Evolutionary conservation across 495 filamentous ascomycete species (phyloP).

Genomic region (Tuber umbilicatum): DNA sequence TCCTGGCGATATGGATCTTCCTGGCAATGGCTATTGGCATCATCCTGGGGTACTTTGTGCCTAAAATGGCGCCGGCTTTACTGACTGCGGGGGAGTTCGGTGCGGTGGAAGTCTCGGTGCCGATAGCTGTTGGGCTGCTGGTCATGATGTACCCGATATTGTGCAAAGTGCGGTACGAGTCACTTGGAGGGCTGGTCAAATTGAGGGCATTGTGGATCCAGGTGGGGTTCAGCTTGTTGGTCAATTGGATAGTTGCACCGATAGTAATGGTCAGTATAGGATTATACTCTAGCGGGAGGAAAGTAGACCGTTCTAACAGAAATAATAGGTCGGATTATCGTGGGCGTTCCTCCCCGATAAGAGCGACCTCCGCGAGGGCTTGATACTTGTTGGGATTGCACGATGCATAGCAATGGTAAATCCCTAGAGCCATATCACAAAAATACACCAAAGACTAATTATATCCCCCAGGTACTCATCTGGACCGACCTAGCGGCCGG

Average conservation of each 20-base stretch:
- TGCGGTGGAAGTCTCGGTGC: constrained; percentile 60
- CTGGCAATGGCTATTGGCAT: constrained; percentile 77
- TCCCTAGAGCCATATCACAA: constrained; percentile 4
- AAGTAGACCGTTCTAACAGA: not conserved
- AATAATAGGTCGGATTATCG: constrained; percentile 56
- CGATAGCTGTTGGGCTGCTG: constrained; percentile 78
- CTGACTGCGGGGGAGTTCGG: constrained; percentile 67
- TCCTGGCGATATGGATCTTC: constrained; percentile 79
- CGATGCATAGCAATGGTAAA: constrained; percentile 79
- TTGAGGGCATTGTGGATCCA: constrained; percentile 67
- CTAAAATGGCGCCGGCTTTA: constrained; percentile 50
- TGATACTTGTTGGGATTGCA: constrained; percentile 72
- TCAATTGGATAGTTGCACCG: constrained; percentile 89
- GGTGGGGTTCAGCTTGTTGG: constrained; percentile 65
- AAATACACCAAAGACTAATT: constrained; percentile 8
- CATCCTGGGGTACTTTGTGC: constrained; percentile 71
- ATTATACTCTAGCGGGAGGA: not conserved
- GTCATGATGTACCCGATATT: constrained; percentile 96
- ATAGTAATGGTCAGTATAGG: constrained; percentile 66
- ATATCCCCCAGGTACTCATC: constrained; percentile 55
- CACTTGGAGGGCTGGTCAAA: constrained; percentile 61
- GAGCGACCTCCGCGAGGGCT: constrained; percentile 57
- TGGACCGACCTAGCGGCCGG: constrained; percentile 75
- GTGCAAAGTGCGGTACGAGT: constrained; percentile 85
- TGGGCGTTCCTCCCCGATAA: constrained; percentile 81